Conservation (phyloP, 2,329 filamentous ascomycete species). For the Tolypocladium inflatum region DNA sequence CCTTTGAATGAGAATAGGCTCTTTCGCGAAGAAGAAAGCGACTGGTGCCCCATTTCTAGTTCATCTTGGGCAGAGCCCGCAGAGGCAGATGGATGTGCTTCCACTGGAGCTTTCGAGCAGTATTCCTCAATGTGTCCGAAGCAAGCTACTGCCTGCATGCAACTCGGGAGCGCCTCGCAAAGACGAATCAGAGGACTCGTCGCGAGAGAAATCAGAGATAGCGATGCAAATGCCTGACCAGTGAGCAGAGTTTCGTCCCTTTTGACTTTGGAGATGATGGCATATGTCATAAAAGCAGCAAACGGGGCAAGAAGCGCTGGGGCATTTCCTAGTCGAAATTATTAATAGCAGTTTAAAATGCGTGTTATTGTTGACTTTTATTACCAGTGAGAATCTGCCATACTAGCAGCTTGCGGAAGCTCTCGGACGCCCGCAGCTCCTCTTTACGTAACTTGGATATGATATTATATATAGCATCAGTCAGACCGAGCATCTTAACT, state of each 20-base stretch:
- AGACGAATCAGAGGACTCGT: neutral
- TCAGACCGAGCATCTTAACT: slow-evolving; percentile 2
- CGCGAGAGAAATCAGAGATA: neutral
- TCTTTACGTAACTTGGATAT: neutral
- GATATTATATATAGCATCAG: neutral
- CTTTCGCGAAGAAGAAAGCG: neutral
- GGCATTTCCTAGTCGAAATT: neutral
- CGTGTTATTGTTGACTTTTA: neutral
- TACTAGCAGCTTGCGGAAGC: neutral
- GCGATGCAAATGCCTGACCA: neutral
- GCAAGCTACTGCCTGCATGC: neutral
- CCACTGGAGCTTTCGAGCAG: neutral
- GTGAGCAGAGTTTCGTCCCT: neutral
- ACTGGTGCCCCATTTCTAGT: neutral
- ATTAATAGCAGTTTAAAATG: neutral
- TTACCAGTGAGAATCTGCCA: neutral
- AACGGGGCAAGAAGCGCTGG: neutral
- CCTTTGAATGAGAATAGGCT: neutral
- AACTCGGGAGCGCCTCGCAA: neutral
- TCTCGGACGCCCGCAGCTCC: neutral
- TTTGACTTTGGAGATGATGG: neutral
- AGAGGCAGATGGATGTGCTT: neutral
- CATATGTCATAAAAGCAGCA: neutral
- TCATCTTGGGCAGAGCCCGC: neutral
- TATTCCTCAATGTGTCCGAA: neutral